Evolutionary conservation across 495 filamentous ascomycete genomes (phyloP).

Genomic region (Coniosporium apollinis): DNA sequence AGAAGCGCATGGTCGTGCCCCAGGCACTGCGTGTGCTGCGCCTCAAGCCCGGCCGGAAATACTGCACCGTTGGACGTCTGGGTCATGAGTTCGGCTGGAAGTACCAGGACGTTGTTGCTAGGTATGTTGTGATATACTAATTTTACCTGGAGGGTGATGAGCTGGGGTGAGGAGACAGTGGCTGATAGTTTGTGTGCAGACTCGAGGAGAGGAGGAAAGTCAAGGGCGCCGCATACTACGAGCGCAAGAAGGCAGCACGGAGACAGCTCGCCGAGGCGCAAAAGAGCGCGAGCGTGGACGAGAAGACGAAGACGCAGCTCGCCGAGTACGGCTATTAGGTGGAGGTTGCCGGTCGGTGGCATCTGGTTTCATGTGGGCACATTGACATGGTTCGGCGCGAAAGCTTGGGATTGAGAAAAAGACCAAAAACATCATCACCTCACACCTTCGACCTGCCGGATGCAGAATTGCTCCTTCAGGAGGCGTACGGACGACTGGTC

Average conservation of each 20-base stretch:
- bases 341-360: neutral
- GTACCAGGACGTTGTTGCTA: constrained; percentile 95
- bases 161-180: neutral
- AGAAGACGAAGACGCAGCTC: constrained; percentile 50
- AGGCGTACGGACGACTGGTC: no score
- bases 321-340: constrained; percentile 55
- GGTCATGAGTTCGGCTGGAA: constrained; percentile 99
- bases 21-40: constrained; percentile 90
- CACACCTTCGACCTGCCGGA: no score
- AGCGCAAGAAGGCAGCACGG: constrained; percentile 90
- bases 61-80: constrained; percentile 93
- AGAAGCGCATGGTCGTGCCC: constrained; percentile 98
- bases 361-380: neutral
- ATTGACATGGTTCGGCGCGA: neutral
- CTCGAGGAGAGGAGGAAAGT: constrained; percentile 98
- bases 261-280: constrained; percentile 80
- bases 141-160: neutral
- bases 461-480: no score
- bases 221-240: constrained; percentile 97
- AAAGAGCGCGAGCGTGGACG: constrained; percentile 78
- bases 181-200: constrained; percentile 37
- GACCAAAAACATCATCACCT: no score
- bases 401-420: no score
- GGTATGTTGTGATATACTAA: constrained; percentile 41
- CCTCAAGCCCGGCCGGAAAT: constrained; percentile 96